phyloP scores from a whole-genome alignment of 371 early-diverging fungal genomes.

The Apophysomyces variabilis region DNA sequence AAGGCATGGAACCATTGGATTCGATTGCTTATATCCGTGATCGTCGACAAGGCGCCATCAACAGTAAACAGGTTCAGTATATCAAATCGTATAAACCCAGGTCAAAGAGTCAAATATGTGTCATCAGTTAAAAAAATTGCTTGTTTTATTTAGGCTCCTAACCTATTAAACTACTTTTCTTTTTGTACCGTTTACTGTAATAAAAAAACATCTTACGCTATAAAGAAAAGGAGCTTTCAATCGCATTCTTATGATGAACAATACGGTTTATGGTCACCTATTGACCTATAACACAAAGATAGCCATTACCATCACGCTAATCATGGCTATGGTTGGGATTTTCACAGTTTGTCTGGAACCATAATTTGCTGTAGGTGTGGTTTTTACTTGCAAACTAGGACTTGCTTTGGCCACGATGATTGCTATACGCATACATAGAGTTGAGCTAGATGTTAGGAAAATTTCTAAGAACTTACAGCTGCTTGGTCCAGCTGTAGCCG shows the following conservation, averaged over 20 bases:
- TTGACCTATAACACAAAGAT: too few relatives aligned
- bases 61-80: conserved; percentile 71
- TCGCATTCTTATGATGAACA: too few relatives aligned
- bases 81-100: conserved; percentile 64
- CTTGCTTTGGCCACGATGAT: background rate
- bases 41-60: conserved; percentile 79
- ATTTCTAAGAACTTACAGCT: background rate
- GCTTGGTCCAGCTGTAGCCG: conserved; percentile 8
- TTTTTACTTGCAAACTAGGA: background rate
- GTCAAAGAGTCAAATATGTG: background rate
- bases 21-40: conserved; percentile 72
- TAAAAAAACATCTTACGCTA: too few relatives aligned
- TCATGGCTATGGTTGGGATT: too few relatives aligned
- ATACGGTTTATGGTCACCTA: too few relatives aligned
- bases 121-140: background rate
- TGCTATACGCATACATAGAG: background rate
- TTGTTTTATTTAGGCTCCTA: too few relatives aligned
- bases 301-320: too few relatives aligned
- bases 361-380: too few relatives aligned
- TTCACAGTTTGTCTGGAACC: too few relatives aligned
- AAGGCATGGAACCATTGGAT: conserved; percentile 79
- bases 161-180: too few relatives aligned
- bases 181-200: too few relatives aligned
- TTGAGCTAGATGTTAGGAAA: background rate
- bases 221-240: too few relatives aligned